These are phyloP conservation scores for Colletotrichum graminicola DNA, from an alignment of 2,329 filamentous ascomycete species.

Conservation along the genomic window DNA sequence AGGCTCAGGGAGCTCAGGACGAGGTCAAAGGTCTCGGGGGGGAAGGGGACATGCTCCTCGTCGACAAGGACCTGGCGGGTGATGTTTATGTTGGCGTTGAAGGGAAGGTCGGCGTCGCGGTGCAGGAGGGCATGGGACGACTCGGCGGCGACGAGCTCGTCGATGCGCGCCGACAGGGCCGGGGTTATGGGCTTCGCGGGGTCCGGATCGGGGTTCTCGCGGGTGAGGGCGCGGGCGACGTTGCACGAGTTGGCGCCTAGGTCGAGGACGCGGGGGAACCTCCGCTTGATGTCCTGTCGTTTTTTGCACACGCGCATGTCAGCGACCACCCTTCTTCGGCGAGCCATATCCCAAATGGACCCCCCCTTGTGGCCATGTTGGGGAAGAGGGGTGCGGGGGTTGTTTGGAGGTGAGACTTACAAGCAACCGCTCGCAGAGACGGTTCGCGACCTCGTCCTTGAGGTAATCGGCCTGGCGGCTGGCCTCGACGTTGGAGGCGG, in stretches of 20 bases:
- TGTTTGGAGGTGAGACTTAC: conserved; percentile 56
- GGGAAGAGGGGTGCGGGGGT: not conserved
- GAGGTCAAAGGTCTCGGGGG: conserved; percentile 83
- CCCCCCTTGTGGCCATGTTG: not conserved
- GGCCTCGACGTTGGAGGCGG: conserved; percentile 75
- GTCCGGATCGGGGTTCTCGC: conserved; percentile 74
- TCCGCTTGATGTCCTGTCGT: conserved; percentile 86
- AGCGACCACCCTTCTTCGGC: not conserved
- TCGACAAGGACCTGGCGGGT: conserved; percentile 80
- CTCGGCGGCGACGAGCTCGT: conserved; percentile 83
- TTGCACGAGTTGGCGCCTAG: conserved; percentile 97
- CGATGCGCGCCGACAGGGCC: conserved; percentile 78
- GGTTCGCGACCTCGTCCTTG: conserved; percentile 88
- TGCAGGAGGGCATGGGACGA: conserved; percentile 82
- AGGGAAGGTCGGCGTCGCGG: conserved; percentile 80
- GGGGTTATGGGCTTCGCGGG: conserved; percentile 67
- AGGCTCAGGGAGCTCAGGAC: conserved; percentile 90
- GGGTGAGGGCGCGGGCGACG: conserved; percentile 83
- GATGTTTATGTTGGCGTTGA: conserved; percentile 80
- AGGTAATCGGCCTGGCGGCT: conserved; percentile 91
- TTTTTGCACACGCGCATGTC: not conserved
- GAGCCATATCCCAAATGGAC: not conserved
- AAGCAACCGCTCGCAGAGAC: conserved; percentile 87
- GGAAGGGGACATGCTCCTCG: conserved; percentile 84
- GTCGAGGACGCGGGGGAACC: conserved; percentile 87